A percentile compares a stretch with the other conserved stretches of the same genome.
phyloP scores from a whole-genome alignment of 441 rosid genomes.

The Arabidopsis hybrid region DNA sequence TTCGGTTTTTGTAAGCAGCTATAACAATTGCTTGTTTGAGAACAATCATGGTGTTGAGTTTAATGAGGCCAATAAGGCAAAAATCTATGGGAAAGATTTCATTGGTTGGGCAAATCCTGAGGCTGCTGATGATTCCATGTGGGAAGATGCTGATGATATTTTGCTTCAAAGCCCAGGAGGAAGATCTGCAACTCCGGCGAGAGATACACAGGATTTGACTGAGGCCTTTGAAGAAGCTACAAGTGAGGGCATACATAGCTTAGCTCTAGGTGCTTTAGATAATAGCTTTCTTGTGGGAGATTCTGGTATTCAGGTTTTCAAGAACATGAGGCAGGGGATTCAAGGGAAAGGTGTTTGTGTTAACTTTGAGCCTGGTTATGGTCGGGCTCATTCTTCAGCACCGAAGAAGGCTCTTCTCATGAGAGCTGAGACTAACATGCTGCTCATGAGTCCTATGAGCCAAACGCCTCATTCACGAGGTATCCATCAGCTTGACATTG shows the following conservation, averaged over 20 bases:
- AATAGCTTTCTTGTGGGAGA: conserved; percentile 95
- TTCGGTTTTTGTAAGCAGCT: conserved; percentile 54
- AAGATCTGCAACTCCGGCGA: conserved; percentile 55
- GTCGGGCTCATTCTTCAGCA: conserved; percentile 54
- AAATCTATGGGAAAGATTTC: conserved; percentile 92
- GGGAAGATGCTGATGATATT: conserved; percentile 94
- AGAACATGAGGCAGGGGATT: conserved; percentile 89
- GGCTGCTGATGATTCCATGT: conserved; percentile 92
- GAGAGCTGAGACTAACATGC: conserved; percentile 97
- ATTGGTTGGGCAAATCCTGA: conserved; percentile 94
- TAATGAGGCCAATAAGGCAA: conserved; percentile 74
- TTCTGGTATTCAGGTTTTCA: conserved; percentile 92
- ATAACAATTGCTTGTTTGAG: conserved; percentile 81
- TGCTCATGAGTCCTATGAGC: conserved; percentile 90
- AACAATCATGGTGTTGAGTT: conserved; percentile 79
- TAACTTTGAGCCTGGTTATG: conserved; percentile 63
- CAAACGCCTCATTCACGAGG: conserved; percentile 73
- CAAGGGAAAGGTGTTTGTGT: conserved; percentile 94
- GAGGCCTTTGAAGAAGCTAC: conserved; percentile 96
- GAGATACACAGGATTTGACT: conserved; percentile 71
- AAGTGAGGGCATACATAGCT: conserved; percentile 87
- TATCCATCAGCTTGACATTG: conserved; percentile 94
- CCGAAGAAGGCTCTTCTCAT: conserved; percentile 91
- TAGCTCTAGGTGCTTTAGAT: conserved; percentile 96
- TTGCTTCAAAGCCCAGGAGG: conserved; percentile 60